A percentile compares a stretch with the other conserved stretches of the same genome.
These are phyloP conservation scores for Penicillium dipodomyicola DNA, from an alignment of 495 filamentous ascomycete genomes.

Conservation along the genomic window DNA sequence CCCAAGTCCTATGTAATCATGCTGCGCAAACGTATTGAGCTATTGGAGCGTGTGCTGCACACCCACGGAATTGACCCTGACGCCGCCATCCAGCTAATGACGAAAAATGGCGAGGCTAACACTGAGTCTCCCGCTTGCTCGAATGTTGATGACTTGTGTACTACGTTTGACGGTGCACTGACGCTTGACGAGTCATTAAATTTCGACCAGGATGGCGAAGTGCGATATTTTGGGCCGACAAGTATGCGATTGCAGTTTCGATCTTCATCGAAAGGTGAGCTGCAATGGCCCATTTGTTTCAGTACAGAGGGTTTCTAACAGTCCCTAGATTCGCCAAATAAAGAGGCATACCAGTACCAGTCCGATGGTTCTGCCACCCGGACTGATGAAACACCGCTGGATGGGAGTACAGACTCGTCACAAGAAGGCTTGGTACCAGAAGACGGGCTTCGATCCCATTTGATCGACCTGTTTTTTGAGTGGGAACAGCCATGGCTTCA, in stretches of 20 bases:
- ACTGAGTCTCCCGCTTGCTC: conserved; percentile 4
- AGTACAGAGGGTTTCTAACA: conserved; percentile 5
- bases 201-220: conserved; percentile 33
- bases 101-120: conserved; percentile 9
- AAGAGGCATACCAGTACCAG: conserved; percentile 9
- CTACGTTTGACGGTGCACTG: conserved; percentile 28
- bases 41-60: conserved; percentile 24
- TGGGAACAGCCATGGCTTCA: conserved; percentile 79
- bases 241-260: conserved; percentile 30
- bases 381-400: neutral
- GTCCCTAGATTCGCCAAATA: conserved; percentile 14
- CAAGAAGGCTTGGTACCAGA: conserved; percentile 15
- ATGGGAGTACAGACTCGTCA: neutral
- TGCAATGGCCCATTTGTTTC: neutral
- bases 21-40: conserved; percentile 27
- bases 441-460: conserved; percentile 20
- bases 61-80: conserved; percentile 27
- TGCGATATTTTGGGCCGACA: conserved; percentile 32
- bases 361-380: conserved; percentile 12
- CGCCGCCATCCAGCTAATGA: conserved; percentile 21
- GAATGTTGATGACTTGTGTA: conserved; percentile 25
- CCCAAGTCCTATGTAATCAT: conserved; percentile 34
- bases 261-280: conserved; percentile 17
- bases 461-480: conserved; percentile 63
- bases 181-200: conserved; percentile 32